Conservation (phyloP, 2,329 filamentous ascomycete genomes). For the Colletotrichum plurivorum region DNA sequence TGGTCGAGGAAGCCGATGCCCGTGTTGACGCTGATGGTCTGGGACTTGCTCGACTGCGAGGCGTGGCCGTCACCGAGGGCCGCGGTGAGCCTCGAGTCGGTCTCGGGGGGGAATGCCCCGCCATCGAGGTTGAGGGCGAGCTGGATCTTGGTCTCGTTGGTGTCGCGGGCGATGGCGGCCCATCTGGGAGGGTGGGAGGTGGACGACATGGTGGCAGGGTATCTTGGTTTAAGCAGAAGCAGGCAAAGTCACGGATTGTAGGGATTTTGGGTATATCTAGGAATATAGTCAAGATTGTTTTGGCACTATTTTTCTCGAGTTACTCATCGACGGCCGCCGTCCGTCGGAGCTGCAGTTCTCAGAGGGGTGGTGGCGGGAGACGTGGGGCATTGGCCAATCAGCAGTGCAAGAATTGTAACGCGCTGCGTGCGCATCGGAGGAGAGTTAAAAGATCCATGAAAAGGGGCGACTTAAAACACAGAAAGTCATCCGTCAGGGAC, state of each 20-base stretch:
- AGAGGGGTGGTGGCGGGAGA: conserved; percentile 6
- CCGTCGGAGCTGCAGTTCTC: conserved; percentile 29
- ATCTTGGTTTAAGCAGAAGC: neutral
- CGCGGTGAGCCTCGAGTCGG: conserved; percentile 68
- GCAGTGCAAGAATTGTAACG: neutral
- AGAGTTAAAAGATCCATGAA: no score
- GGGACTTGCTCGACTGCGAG: conserved; percentile 84
- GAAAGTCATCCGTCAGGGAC: no score
- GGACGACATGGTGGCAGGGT: conserved; percentile 26
- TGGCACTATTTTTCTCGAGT: conserved; percentile 23
- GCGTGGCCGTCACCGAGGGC: conserved; percentile 76
- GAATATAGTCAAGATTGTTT: conserved; percentile 2
- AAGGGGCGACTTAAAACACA: no score
- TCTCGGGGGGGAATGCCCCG: conserved; percentile 79
- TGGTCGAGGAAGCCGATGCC: conserved; percentile 99
- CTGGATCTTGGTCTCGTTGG: conserved; percentile 98
- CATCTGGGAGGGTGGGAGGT: conserved; percentile 66
- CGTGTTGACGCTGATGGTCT: conserved; percentile 89
- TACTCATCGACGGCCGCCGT: conserved; percentile 27
- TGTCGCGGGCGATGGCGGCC: conserved; percentile 86
- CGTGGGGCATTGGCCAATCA: conserved; percentile 39
- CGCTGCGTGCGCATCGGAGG: neutral
- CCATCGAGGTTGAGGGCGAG: conserved; percentile 94
- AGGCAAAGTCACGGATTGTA: no score
- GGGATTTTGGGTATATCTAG: neutral